phyloP scores from a whole-genome alignment of 1,139 yeast species.

The Candida frijolesensis region DNA sequence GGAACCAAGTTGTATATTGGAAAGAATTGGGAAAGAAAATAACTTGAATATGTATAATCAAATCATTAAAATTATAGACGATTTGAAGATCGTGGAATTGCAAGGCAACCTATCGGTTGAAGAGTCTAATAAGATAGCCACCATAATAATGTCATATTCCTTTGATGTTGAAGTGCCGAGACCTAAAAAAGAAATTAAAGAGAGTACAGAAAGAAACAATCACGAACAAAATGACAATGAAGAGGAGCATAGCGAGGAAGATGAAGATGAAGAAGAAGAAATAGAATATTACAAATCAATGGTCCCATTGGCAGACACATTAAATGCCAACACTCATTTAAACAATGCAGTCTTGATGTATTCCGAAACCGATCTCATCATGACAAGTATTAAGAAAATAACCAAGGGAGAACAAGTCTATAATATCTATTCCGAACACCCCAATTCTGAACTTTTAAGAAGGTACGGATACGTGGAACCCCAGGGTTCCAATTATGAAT shows the following conservation, averaged over 20 bases:
- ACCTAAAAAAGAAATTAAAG: slow-evolving; percentile 4
- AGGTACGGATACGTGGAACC: slow-evolving; percentile 89
- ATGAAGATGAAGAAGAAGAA: slow-evolving; percentile 19
- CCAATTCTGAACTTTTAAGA: slow-evolving; percentile 84
- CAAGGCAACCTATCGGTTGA: slow-evolving; percentile 42
- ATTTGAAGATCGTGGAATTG: slow-evolving; percentile 22
- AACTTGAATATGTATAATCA: slow-evolving; percentile 62
- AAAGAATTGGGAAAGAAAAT: slow-evolving; percentile 68
- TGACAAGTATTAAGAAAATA: slow-evolving; percentile 71
- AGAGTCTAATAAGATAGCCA: slow-evolving; percentile 72
- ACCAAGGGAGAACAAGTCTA: slow-evolving; percentile 70
- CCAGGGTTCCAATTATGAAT: slow-evolving; percentile 74
- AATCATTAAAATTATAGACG: slow-evolving; percentile 23
- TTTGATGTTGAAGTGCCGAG: slow-evolving; percentile 34
- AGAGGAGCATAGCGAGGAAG: slow-evolving; percentile 15
- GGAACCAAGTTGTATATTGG: slow-evolving; percentile 69
- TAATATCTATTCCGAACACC: slow-evolving; percentile 89
- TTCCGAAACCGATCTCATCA: slow-evolving; percentile 49
- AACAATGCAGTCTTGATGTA: slow-evolving; percentile 75
- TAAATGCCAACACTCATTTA: slow-evolving; percentile 81
- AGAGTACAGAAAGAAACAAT: slow-evolving; percentile 17
- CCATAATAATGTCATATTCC: slow-evolving; percentile 48
- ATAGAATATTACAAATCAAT: slow-evolving; percentile 70
- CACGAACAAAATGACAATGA: slow-evolving; percentile 14
- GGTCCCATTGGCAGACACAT: slow-evolving; percentile 90